Conservation (phyloP, 129 eudicot genomes). For the Cynara cardunculus region DNA sequence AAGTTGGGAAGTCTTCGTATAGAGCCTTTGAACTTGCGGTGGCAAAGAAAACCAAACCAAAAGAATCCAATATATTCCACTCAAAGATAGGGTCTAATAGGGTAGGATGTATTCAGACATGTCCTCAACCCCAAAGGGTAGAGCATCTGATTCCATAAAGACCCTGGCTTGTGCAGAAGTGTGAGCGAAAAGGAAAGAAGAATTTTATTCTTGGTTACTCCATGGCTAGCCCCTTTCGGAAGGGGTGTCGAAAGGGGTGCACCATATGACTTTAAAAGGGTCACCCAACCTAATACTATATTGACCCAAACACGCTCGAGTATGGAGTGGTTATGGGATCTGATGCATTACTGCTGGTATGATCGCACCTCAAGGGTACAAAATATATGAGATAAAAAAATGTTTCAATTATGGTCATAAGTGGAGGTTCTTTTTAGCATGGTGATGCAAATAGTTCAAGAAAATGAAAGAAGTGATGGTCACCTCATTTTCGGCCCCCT, state of each 20-base stretch:
- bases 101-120: background rate
- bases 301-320: background rate
- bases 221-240: background rate
- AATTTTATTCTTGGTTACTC: background rate
- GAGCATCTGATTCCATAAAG: background rate
- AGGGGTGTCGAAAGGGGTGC: background rate
- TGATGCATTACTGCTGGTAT: background rate
- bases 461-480: constrained; percentile 4
- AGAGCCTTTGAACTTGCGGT: no score
- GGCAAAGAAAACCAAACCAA: background rate
- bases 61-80: background rate
- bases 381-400: no score
- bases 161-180: background rate
- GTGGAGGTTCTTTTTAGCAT: background rate
- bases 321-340: background rate
- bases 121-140: background rate
- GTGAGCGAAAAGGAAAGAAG: background rate
- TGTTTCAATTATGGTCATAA: background rate
- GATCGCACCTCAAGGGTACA: background rate
- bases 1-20: no score
- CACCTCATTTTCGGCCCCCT: constrained; percentile 98
- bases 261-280: background rate
- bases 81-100: background rate
- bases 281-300: background rate
- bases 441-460: background rate